Percentiles rank a stretch among this genome's conserved stretches.
Evolutionary conservation across 768 basidiomycete species (phyloP).

Genomic region (Steccherinum ochraceum): DNA sequence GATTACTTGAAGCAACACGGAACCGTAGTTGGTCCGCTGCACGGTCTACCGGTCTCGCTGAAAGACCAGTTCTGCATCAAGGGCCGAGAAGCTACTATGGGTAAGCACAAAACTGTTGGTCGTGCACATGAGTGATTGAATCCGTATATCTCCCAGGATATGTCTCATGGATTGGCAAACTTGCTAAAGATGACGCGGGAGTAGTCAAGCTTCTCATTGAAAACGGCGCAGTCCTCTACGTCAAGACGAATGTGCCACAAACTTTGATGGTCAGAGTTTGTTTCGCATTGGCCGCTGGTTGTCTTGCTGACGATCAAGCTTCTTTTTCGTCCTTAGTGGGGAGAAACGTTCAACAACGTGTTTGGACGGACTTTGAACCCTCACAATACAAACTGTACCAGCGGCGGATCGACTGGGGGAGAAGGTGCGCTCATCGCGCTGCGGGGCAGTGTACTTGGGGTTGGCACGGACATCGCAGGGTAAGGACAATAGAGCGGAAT

Average conservation of each 20-base stretch:
- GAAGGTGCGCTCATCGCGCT: constrained; percentile 59
- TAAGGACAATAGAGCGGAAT: constrained; percentile 13
- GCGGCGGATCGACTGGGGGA: constrained; percentile 63
- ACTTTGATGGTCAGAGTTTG: constrained; percentile 53
- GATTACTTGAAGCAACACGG: constrained; percentile 55
- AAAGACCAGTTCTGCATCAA: constrained; percentile 71
- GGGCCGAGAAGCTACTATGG: constrained; percentile 66
- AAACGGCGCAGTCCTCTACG: constrained; percentile 64
- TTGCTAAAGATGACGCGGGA: constrained; percentile 51
- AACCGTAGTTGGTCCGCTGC: constrained; percentile 61
- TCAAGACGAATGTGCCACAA: constrained; percentile 73
- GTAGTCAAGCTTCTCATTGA: constrained; percentile 59
- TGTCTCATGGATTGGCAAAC: constrained; percentile 63
- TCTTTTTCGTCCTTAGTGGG: constrained; percentile 26
- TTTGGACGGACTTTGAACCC: constrained; percentile 62
- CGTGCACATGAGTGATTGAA: not conserved
- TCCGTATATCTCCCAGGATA: constrained; percentile 37
- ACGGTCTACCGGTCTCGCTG: constrained; percentile 68
- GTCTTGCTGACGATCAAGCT: not conserved
- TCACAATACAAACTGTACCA: constrained; percentile 46
- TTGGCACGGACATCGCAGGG: constrained; percentile 63
- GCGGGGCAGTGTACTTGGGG: constrained; percentile 52
- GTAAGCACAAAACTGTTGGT: constrained; percentile 21
- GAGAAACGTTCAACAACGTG: constrained; percentile 57
- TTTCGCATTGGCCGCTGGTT: too few species aligned